Evolutionary conservation across 78 protist species (phyloP).

Genomic region (Dictyostelium firmibasis): DNA sequence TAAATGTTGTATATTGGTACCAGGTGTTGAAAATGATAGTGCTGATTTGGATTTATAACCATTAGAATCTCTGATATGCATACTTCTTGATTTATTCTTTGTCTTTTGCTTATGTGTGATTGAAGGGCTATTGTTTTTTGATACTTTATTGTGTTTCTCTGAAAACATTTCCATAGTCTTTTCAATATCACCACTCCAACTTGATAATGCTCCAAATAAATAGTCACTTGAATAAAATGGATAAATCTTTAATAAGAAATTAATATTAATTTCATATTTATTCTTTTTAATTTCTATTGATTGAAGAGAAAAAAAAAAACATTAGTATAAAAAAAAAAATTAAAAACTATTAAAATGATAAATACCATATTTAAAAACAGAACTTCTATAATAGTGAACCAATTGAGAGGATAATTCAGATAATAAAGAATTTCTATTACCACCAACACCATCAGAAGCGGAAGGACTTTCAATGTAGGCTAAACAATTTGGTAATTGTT

Average conservation of each 20-base stretch:
- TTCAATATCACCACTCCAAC: slow-evolving; percentile 52
- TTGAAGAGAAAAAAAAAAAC: too few relatives aligned
- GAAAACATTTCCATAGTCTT: slow-evolving; percentile 27
- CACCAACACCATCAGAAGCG: slow-evolving; percentile 75
- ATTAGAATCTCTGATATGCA: slow-evolving; percentile 12
- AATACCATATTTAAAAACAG: slow-evolving; percentile 19
- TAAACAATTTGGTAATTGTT: slow-evolving; percentile 25
- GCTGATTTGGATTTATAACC: background rate
- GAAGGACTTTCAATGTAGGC: slow-evolving; percentile 50
- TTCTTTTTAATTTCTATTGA: slow-evolving; percentile 3
- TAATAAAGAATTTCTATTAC: slow-evolving; percentile 39
- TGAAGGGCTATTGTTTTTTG: background rate
- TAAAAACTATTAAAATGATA: background rate
- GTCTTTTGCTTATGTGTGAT: background rate
- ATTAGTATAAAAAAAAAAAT: background rate
- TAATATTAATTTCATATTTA: slow-evolving; percentile 1
- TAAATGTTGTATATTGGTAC: background rate
- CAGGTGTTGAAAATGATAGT: background rate
- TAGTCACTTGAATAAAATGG: slow-evolving; percentile 26
- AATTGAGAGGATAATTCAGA: slow-evolving; percentile 44
- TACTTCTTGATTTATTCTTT: background rate
- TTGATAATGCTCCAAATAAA: background rate
- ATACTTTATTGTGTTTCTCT: background rate
- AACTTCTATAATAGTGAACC: slow-evolving; percentile 9
- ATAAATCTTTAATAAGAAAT: slow-evolving; percentile 41